Conservation (phyloP, 1,139 yeast species). For the Saccharomyces pastorianus region DNA sequence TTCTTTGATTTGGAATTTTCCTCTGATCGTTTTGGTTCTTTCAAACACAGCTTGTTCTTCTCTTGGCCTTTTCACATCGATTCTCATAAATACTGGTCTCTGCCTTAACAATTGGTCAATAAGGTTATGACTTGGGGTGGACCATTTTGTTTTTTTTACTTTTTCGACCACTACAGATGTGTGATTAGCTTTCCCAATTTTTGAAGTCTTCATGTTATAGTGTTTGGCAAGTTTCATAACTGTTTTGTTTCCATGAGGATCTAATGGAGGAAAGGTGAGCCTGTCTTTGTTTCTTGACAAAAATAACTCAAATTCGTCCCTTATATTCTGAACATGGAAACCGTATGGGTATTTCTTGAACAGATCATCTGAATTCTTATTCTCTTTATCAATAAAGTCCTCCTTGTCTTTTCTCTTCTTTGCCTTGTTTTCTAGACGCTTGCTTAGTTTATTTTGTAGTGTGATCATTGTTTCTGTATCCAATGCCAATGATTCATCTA, state of each 20-base stretch:
- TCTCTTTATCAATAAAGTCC: slow-evolving; percentile 30
- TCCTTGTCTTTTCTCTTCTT: slow-evolving; percentile 37
- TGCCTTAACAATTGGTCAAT: slow-evolving; percentile 45
- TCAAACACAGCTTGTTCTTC: slow-evolving; percentile 31
- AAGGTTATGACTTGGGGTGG: slow-evolving; percentile 46
- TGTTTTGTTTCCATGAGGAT: slow-evolving; percentile 67
- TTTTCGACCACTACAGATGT: slow-evolving; percentile 51
- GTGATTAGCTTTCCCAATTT: slow-evolving; percentile 47
- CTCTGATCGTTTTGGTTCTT: slow-evolving; percentile 5
- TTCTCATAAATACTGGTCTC: slow-evolving; percentile 56
- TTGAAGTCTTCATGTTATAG: slow-evolving; percentile 49
- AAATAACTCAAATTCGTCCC: slow-evolving; percentile 57
- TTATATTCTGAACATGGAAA: slow-evolving; percentile 59
- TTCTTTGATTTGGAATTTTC: slow-evolving; percentile 49
- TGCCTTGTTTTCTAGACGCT: slow-evolving; percentile 40
- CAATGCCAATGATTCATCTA: slow-evolving; percentile 45
- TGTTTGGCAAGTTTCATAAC: slow-evolving; percentile 51
- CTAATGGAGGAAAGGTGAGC: slow-evolving; percentile 78
- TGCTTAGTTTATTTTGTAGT: slow-evolving; percentile 38
- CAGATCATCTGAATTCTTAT: slow-evolving; percentile 40
- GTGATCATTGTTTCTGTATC: slow-evolving; percentile 31
- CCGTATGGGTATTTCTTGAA: slow-evolving; percentile 56
- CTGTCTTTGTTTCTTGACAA: slow-evolving; percentile 45
- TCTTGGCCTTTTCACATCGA: slow-evolving; percentile 48
- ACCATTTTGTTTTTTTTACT: slow-evolving; percentile 45